Evolutionary conservation across 2,329 filamentous ascomycete genomes (phyloP), one percentile per base, ranked within the genome.

Genomic region (Trichoderma endophyticum): DNA sequence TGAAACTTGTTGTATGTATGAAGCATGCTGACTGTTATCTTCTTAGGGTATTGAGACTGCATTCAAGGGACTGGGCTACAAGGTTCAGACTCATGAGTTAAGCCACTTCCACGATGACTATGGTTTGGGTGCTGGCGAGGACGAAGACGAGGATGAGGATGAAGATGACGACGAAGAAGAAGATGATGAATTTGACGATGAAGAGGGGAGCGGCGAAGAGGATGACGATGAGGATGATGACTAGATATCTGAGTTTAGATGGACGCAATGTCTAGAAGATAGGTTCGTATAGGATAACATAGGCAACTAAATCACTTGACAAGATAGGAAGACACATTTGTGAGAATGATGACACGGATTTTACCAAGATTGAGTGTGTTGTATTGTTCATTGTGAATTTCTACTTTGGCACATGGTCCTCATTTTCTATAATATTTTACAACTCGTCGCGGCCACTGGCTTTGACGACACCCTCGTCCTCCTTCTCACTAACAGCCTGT

Each of bases 31-130:
- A 70, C 39, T 4, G 8, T 36, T 21, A n/a, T 56, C 28, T 71
- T 39, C 54, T 70, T 21, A 97, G 94, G 88, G 87, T 73, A 89
- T 97, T 76, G 89, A 92, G 77, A 90, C 90, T 75, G 90, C 92
- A 2, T 93, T 98, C 77, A 87, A 89, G 75, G 85, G 84, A 1
- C 90, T 90, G 71, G 94, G 94, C 0, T 99, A 97, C 84, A 91
- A 91, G 80, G 91, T 92, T 0, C 88, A 93, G 78, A 87, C 93
- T 51, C 91, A 91, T 78, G 86, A 91, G 32, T 85, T 98, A 64
- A 89, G 90, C 56, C 88, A 92, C 77, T 98, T 97, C 81, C 90
- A 97, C 80, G 93, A 98, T 74, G 93, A 94, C 77, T 98, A 98
- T 79, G 95, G 95, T 0, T 83, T 98, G 61, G 87, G 92, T 79